Base-by-base conservation (phyloP, 1,139 yeast species). In the Debaryomyces coudertii region DNA sequence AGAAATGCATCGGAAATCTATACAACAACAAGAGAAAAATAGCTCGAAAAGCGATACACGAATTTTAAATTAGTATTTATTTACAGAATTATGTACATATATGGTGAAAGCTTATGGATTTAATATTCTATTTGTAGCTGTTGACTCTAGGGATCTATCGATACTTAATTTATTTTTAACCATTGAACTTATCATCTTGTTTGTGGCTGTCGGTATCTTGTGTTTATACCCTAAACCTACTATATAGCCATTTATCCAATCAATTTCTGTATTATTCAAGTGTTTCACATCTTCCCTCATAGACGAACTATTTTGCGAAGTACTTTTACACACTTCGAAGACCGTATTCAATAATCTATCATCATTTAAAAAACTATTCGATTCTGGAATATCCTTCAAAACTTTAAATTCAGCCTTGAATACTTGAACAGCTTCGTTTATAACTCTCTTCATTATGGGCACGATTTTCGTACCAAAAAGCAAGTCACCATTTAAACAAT, bases 231-330 rank as follows among this genome's bases (percentile, higher is more conserved):
- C 96, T 47, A 83, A 65, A 11, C 56, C 61, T 5, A 75, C 79
- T 12, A 90, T 72, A 57, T 80, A 84, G 2, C 96, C 96, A 59
- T 90, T 92, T 49, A 92, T 83, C 62, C 79, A 86, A 49, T 85
- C 86, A 25, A 92, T 79, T 60, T 92, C 99, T 0, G 95, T 86
- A 22, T 71, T 73, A 52, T 83, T 75, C 44, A 82, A 69, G 51
- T 76, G 71, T 39, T 80, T 63, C 1, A 87, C 76, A 57, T 92
- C 98, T 53, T 87, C 90, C 56, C 96, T 77, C 98, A 92, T 93
- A 2, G 96, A 88, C 7, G 95, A 83, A 44, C 86, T 81, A 65
- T 90, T 93, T 40, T 73, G 63, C 0, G 79, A 75, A 20, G 85
- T 76, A 30, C 57, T 42, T 48, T 74, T 65, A 34, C 82, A 69